These are phyloP conservation scores for Astraeus odoratus DNA, from an alignment of 768 basidiomycete genomes.

Conservation along the genomic window DNA sequence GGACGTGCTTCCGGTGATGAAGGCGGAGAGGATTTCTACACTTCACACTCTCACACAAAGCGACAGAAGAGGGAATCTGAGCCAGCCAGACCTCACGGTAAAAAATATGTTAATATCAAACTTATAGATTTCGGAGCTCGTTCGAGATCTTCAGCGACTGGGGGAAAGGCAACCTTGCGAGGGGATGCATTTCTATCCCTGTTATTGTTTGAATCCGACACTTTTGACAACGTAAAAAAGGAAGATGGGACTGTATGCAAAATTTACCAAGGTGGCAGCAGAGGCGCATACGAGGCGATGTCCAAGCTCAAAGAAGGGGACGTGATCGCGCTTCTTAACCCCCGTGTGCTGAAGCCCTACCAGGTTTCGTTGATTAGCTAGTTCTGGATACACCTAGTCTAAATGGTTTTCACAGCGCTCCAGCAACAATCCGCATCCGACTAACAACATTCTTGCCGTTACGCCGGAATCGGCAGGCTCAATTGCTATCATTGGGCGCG, in stretches of 20 bases:
- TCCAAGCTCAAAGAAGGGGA: slow-evolving; percentile 84
- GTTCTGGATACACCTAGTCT: not conserved
- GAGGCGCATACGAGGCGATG: slow-evolving; percentile 86
- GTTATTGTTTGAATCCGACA: slow-evolving; percentile 84
- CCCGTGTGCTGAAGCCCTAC: slow-evolving; percentile 78
- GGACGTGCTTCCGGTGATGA: slow-evolving; percentile 31
- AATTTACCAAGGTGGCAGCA: slow-evolving; percentile 81
- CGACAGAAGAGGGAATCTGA: slow-evolving; percentile 8
- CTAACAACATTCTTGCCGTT: slow-evolving; percentile 76
- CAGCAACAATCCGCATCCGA: slow-evolving; percentile 61
- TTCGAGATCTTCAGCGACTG: slow-evolving; percentile 45
- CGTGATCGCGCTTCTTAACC: slow-evolving; percentile 86
- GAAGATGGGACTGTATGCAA: slow-evolving; percentile 51
- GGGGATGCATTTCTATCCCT: slow-evolving; percentile 84
- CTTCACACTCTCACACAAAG: slow-evolving; percentile 9
- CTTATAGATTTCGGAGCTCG: slow-evolving; percentile 75
- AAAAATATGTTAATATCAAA: slow-evolving; percentile 83
- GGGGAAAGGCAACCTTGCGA: slow-evolving; percentile 50
- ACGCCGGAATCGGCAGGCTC: slow-evolving; percentile 79
- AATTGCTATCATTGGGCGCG: slow-evolving; percentile 79
- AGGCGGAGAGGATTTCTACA: not conserved
- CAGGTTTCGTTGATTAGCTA: slow-evolving; percentile 42
- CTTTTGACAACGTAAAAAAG: slow-evolving; percentile 47
- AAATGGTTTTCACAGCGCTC: slow-evolving; percentile 11
- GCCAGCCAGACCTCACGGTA: slow-evolving; percentile 44